Base-by-base conservation (phyloP, 768 basidiomycete species). In the Russula griseocarnosa region DNA sequence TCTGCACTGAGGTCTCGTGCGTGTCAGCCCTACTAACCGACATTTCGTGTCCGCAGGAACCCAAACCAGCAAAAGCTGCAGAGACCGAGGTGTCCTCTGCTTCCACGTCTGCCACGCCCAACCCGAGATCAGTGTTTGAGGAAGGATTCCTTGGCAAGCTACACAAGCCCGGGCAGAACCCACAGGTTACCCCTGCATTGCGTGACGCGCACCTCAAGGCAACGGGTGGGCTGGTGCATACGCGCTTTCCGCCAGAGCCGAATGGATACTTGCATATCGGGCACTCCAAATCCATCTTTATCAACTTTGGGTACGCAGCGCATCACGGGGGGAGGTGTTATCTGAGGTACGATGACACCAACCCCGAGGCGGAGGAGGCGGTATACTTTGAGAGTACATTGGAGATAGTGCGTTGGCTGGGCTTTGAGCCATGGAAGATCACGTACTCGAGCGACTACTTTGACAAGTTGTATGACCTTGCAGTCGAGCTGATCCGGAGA, bases 391-490 rank as follows among this genome's bases (percentile, higher is more conserved):
- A 96, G 73, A 96, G 91, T 65, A 98, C 98, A 61, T 77, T 98
- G 71, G 95, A 98, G 76, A 92, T 88, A 70, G 83, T 98, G 40
- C 82, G 95, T 67, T 99, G 97, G 97, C 81, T 99, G 22, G 97
- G 97, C 1, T 99, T 85, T 71, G 96, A 98, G 73, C 97, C 97
- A 4, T 98, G 91, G 92, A 92, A 92, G 76, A 94, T 99, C 79
- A 98, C 97, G 5, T 98, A 98, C 76, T 98, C 96, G 54, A 97
- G 94, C 72, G 96, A 98, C 75, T 92, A 99, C 76, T 99, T 99
- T 73, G 83, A 88, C 60, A 78, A 86, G 71, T 78, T 99, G 26
- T 90, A 94, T 70, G 87, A 87, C 7, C 81, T 98, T 34, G 97
- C 95, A 1, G 81, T 92, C 20, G 88, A 95, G 71, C 77, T 98